Percentiles rank a stretch among this genome's conserved stretches.
phyloP scores from a whole-genome alignment of 1,284 basidiomycete species.

The Cryptococcus sp. region DNA sequence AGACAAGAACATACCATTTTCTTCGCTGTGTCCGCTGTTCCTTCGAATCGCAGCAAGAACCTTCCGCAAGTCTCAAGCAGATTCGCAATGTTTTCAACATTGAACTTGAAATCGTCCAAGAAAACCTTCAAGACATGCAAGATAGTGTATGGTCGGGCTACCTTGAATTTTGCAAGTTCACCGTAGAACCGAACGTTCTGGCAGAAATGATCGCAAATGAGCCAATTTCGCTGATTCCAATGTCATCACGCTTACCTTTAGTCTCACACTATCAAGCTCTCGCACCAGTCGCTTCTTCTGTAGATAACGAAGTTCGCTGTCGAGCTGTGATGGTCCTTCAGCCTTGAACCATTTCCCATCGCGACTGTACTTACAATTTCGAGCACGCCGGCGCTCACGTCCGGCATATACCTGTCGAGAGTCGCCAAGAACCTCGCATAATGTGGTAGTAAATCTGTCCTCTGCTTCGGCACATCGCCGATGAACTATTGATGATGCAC shows the following conservation, averaged over 20 bases:
- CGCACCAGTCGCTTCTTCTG: constrained; percentile 90
- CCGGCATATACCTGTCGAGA: constrained; percentile 88
- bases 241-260: constrained; percentile 63
- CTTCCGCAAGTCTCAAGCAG: constrained; percentile 92
- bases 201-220: constrained; percentile 1
- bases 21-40: constrained; percentile 77
- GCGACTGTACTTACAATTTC: constrained; percentile 63
- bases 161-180: constrained; percentile 90
- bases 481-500: constrained; percentile 64
- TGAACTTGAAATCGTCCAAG: constrained; percentile 90
- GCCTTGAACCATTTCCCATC: constrained; percentile 7
- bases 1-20: constrained; percentile 27
- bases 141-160: constrained; percentile 90
- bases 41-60: constrained; percentile 83
- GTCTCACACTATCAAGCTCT: constrained; percentile 78
- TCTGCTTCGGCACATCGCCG: constrained; percentile 78
- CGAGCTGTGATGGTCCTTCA: constrained; percentile 62
- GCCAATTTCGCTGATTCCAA: background rate
- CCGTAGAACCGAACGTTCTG: constrained; percentile 88
- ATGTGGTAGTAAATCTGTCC: constrained; percentile 88
- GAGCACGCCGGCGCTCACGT: constrained; percentile 80
- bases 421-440: constrained; percentile 89
- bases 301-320: constrained; percentile 95
- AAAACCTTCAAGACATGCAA: constrained; percentile 96
- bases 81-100: constrained; percentile 90